Percentiles rank a stretch among this genome's conserved stretches.
phyloP scores from a whole-genome alignment of 805 yeast genomes.

The Zygoascus biomembranicola region DNA sequence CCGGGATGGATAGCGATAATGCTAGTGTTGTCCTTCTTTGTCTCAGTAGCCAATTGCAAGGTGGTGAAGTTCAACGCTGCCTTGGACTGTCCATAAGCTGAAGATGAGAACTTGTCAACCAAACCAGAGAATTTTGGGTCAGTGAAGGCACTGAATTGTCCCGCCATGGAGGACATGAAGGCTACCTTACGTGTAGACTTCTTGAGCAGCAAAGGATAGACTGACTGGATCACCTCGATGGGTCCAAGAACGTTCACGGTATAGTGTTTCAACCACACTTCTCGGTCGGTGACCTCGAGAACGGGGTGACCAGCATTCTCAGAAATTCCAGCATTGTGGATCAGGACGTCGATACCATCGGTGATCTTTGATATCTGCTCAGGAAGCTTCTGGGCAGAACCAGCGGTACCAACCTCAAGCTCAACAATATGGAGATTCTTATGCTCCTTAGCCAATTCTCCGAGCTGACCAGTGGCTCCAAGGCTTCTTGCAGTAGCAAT shows the following conservation, averaged over 20 bases:
- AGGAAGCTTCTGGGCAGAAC: constrained; percentile 15
- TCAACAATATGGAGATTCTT: constrained; percentile 21
- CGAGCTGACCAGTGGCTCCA: constrained; percentile 7
- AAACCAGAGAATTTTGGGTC: constrained; percentile 4
- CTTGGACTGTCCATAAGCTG: constrained; percentile 20
- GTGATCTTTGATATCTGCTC: constrained; percentile 10
- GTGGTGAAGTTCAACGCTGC: constrained; percentile 31
- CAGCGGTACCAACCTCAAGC: constrained; percentile 18
- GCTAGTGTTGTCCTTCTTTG: constrained; percentile 22
- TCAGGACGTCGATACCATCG: constrained; percentile 23
- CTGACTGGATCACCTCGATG: constrained; percentile 14
- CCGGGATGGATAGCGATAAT: constrained; percentile 35
- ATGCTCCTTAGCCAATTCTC: constrained; percentile 4
- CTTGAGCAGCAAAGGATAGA: constrained; percentile 21
- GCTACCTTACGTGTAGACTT: constrained; percentile 21
- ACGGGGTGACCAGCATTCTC: constrained; percentile 2
- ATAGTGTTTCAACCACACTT: constrained; percentile 13
- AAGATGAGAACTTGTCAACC: not conserved
- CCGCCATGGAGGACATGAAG: constrained; percentile 25
- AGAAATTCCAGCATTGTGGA: constrained; percentile 24
- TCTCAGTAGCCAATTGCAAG: constrained; percentile 24
- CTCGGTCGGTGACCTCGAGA: not conserved
- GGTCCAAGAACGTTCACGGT: constrained; percentile 23
- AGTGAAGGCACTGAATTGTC: constrained; percentile 15
- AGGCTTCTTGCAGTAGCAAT: constrained; percentile 21